Evolutionary conservation across 2,329 filamentous ascomycete species (phyloP).

Genomic region (Stagonosporopsis rhizophila): DNA sequence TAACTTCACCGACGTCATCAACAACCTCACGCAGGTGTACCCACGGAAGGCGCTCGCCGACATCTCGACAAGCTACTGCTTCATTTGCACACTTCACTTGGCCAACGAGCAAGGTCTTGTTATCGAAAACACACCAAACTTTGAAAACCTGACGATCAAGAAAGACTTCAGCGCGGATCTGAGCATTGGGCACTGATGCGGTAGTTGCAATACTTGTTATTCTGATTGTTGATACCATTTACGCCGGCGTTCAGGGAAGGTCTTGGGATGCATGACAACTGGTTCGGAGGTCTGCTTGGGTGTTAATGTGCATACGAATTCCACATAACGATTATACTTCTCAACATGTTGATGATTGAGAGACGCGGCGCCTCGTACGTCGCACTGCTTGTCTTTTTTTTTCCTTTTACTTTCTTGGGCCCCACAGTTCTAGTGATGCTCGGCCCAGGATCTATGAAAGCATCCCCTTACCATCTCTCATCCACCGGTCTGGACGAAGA

Average conservation of each 20-base stretch:
- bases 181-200: slow-evolving; percentile 28
- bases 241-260: slow-evolving; percentile 4
- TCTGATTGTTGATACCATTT: slow-evolving; percentile 9
- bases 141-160: slow-evolving; percentile 57
- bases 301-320: slow-evolving; percentile 5
- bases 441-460: too few species aligned
- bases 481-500: too few species aligned
- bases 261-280: background rate
- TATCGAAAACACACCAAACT: slow-evolving; percentile 68
- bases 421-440: too few species aligned
- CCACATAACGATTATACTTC: background rate
- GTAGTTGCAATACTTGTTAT: background rate
- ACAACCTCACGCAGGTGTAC: slow-evolving; percentile 84
- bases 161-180: slow-evolving; percentile 56
- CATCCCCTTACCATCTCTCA: too few species aligned
- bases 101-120: slow-evolving; percentile 91
- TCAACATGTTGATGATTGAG: background rate
- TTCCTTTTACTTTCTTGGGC: background rate
- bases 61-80: slow-evolving; percentile 91
- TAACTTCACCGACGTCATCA: slow-evolving; percentile 92
- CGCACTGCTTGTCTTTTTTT: background rate
- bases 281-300: background rate
- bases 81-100: slow-evolving; percentile 89
- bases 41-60: slow-evolving; percentile 86
- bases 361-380: background rate